Base-by-base conservation (phyloP, 2,329 filamentous ascomycete species). In the Penicillium crustosum region DNA sequence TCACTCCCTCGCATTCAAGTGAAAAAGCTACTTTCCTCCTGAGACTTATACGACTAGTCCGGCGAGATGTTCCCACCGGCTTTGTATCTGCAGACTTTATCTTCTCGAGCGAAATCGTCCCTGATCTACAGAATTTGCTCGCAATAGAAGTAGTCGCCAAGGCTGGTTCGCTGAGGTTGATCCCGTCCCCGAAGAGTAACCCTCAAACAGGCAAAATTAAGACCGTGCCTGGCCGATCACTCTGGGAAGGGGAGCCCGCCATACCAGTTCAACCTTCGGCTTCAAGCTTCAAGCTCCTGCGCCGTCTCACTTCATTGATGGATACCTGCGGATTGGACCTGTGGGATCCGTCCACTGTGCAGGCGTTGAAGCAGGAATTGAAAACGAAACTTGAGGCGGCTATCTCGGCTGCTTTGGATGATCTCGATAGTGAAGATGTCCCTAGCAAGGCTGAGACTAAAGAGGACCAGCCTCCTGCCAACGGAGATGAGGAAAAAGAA, bases 231-330 rank as follows among this genome's bases (percentile, higher is more conserved):
- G 86, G 88, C 7, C 82, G 86, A 51, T 81, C 84, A 0, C 78
- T 97, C 0, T 97, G 93, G 93, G 91, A 95, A 70, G 90, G 90
- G 0, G 79, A 84, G 38, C 89, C 90, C 0, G 80, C 85, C 27
- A 72, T 96, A 42, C 93, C 93, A 0, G 81, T 86, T 6, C 90
- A 94, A 67, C 91, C 91, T 1, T 93, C 91, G 0, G 87, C 90
- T 0, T 81, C 82, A 21, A 79, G 86, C 0, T 96, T 96, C 69
- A 84, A 82, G 59, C 87, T 95, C 54, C 69, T 97, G 49, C 84
- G 86, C 25, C 80, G 80, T 44, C 70, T 96, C 29, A 83, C 85
- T 5, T 76, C 78, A 47, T 79, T 82, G 6, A 95, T 97, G 91
- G 83, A 83, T 4, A 78, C 81, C 13, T 78, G 83, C 3, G 93